Conservation (phyloP, 805 yeast genomes). For the Teunomyces funiuensis region DNA sequence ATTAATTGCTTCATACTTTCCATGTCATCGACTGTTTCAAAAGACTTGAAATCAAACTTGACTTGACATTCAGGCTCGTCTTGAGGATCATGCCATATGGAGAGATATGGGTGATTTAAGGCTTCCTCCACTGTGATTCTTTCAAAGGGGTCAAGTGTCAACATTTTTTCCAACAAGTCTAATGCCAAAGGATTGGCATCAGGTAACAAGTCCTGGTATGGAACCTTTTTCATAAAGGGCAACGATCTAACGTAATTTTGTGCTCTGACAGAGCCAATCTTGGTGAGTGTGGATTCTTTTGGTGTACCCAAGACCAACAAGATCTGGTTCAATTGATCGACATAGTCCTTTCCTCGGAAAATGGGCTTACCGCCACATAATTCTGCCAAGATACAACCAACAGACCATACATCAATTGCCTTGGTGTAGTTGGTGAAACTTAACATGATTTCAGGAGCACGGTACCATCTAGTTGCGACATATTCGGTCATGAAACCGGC, state of each 20-base stretch:
- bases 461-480: slow-evolving; percentile 97
- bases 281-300: slow-evolving; percentile 46
- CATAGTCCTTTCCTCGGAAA: slow-evolving; percentile 94
- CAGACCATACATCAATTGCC: slow-evolving; percentile 97
- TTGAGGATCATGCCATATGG: slow-evolving; percentile 78
- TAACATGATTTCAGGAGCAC: slow-evolving; percentile 97
- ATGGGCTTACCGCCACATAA: slow-evolving; percentile 86
- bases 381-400: slow-evolving; percentile 96
- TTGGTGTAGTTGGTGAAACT: slow-evolving; percentile 92
- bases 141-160: slow-evolving; percentile 81
- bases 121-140: slow-evolving; percentile 90
- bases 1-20: slow-evolving; percentile 74
- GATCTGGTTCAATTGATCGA: slow-evolving; percentile 89
- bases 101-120: slow-evolving; percentile 80
- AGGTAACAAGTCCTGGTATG: slow-evolving; percentile 73
- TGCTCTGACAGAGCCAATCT: slow-evolving; percentile 78
- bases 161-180: slow-evolving; percentile 65
- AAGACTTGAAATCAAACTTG: slow-evolving; percentile 78
- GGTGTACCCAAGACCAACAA: slow-evolving; percentile 91
- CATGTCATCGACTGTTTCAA: slow-evolving; percentile 81
- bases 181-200: slow-evolving; percentile 84
- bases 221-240: slow-evolving; percentile 78
- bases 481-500: slow-evolving; percentile 96
- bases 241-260: slow-evolving; percentile 87
- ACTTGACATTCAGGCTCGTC: slow-evolving; percentile 85